phyloP scores from a whole-genome alignment of 495 filamentous ascomycete genomes.

The Lentithecium fluviatile region DNA sequence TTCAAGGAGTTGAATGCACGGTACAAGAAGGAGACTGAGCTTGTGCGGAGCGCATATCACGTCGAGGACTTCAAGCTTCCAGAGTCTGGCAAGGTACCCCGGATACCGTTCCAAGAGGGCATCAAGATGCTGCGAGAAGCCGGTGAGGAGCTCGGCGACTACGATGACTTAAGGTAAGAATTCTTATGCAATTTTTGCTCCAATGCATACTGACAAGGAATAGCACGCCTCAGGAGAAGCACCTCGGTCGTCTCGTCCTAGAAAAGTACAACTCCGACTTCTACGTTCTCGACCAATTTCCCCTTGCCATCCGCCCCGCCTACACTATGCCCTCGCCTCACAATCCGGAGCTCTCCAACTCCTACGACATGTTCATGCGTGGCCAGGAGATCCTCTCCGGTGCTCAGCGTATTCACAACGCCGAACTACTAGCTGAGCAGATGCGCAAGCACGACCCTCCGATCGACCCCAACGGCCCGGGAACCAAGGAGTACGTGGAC shows the following conservation, averaged over 20 bases:
- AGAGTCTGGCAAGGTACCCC: slow-evolving; percentile 70
- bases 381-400: slow-evolving; percentile 87
- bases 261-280: slow-evolving; percentile 87
- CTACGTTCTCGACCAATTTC: slow-evolving; percentile 90
- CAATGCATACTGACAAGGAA: slow-evolving; percentile 34
- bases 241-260: slow-evolving; percentile 78
- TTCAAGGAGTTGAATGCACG: slow-evolving; percentile 45
- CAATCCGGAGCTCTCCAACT: slow-evolving; percentile 66
- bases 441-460: slow-evolving; percentile 66
- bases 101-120: slow-evolving; percentile 82
- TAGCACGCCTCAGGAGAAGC: slow-evolving; percentile 80
- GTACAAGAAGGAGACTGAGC: slow-evolving; percentile 46
- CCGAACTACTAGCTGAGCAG: slow-evolving; percentile 63
- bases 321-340: slow-evolving; percentile 78
- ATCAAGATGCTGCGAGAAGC: slow-evolving; percentile 78
- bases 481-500: slow-evolving; percentile 80
- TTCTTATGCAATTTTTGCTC: background rate
- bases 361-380: slow-evolving; percentile 93
- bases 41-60: slow-evolving; percentile 45
- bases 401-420: slow-evolving; percentile 80
- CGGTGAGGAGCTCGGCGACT: slow-evolving; percentile 65
- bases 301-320: slow-evolving; percentile 79
- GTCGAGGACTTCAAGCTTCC: slow-evolving; percentile 51
- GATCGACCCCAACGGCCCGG: slow-evolving; percentile 67
- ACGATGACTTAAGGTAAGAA: slow-evolving; percentile 71